Evolutionary conservation across 129 eudicot genomes (phyloP), one percentile per base, ranked within the genome.

Genomic region (Tanacetum coccineum): DNA sequence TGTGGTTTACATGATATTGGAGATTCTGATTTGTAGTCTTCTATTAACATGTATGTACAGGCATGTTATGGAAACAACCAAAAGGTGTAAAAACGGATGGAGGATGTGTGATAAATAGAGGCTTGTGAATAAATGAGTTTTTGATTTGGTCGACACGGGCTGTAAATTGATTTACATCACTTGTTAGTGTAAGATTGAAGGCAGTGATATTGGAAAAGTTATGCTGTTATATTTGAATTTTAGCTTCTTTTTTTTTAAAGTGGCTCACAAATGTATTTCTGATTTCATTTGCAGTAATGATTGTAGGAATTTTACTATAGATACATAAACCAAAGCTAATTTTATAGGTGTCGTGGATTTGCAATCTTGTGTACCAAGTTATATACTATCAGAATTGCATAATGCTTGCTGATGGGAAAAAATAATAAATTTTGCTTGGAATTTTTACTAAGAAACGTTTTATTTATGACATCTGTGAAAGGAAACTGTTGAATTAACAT

Each of bases 101-200:
- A 36, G 10, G 42, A 36, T 9, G 5, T 2, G 55, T 14, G 55
- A 40, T 20, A 68, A 26, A 6, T 49, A 25, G 22, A 58, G 57
- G 46, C 15, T 49, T 49, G 59, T 25, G 59, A 14, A 49, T n/a
- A 20, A 65, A 47, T 55, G 15, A 65, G 18, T n/a, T 45, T 46
- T 65, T 55, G 18, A 65, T 22, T 20, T 65, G 3, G 57, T 45
- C 22, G 14, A 25, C 14, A 26, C 9, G 10, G 4, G 13, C 50
- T 40, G 13, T 9, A n/a, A 25, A 13, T 25, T 22, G 53, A 54
- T 18, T 11, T 18, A 15, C 21, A 6, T 17, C 12, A 47, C 40
- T 48, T 13, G 11, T 15, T 50, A 17, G 54, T 44, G 59, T 66
- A 66, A 66, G 47, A 50, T 50, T 66, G 59, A 50, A 30, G 48